A percentile compares a stretch with the other conserved stretches of the same genome.
phyloP scores from a whole-genome alignment of 208 protist genomes.

The Wallacemonas sp. region DNA sequence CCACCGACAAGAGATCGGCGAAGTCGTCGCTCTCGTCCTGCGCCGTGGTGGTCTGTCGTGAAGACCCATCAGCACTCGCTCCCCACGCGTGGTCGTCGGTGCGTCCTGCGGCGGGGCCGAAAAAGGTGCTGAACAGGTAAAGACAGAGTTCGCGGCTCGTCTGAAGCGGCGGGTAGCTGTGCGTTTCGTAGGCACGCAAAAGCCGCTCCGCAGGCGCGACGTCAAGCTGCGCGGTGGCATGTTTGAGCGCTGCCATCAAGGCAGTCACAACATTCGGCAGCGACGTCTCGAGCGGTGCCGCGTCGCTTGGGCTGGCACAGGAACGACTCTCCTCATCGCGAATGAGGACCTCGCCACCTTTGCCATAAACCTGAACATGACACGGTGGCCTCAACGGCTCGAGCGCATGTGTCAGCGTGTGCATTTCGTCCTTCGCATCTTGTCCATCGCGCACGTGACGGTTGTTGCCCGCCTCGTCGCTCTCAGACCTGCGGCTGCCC shows the following conservation, averaged over 20 bases:
- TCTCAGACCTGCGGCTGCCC: too few relatives aligned
- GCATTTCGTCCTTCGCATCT: too few relatives aligned
- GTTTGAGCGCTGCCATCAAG: conserved; percentile 62
- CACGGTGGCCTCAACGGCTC: conserved; percentile 45
- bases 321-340: conserved; percentile 22
- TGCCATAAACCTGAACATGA: conserved; percentile 68
- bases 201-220: conserved; percentile 68
- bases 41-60: too few relatives aligned
- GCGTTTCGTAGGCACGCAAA: conserved; percentile 85
- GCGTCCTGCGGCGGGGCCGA: conserved; percentile 29
- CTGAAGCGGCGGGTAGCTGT: conserved; percentile 35
- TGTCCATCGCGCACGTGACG: too few relatives aligned
- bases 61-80: too few relatives aligned
- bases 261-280: conserved; percentile 51
- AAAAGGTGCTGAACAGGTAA: conserved; percentile 75
- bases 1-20: conserved; percentile 34
- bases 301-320: conserved; percentile 36
- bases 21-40: background rate
- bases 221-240: conserved; percentile 59
- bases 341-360: conserved; percentile 70
- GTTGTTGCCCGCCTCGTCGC: too few relatives aligned
- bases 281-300: conserved; percentile 33
- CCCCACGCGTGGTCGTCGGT: too few relatives aligned
- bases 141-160: conserved; percentile 44
- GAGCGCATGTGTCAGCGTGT: conserved; percentile 36